A percentile compares a stretch with the other conserved stretches of the same genome.
These are phyloP conservation scores for Stagonosporopsis chrysanthemi DNA, from an alignment of 2,329 filamentous ascomycete species.

Conservation along the genomic window DNA sequence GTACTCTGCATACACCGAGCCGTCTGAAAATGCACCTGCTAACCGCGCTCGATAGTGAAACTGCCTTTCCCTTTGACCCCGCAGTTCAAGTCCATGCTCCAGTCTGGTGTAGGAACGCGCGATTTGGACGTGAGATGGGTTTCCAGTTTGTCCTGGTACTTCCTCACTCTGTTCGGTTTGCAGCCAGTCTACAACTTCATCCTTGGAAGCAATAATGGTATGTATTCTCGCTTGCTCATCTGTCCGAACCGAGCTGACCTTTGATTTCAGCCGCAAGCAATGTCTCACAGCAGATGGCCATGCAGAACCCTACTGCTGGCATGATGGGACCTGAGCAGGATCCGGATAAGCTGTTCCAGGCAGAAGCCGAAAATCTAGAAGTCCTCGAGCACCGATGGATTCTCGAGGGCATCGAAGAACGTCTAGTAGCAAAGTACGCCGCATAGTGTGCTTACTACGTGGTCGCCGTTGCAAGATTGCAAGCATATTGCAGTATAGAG, in stretches of 20 bases:
- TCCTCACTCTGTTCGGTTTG: slow-evolving; percentile 93
- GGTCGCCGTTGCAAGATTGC: slow-evolving; percentile 11
- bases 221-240: slow-evolving; percentile 44
- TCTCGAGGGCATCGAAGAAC: slow-evolving; percentile 84
- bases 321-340: slow-evolving; percentile 94
- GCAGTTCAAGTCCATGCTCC: slow-evolving; percentile 99
- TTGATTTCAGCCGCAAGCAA: slow-evolving; percentile 78
- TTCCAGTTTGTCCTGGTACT: slow-evolving; percentile 98
- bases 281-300: slow-evolving; percentile 83
- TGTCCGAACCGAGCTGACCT: slow-evolving; percentile 38
- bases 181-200: slow-evolving; percentile 98
- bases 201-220: slow-evolving; percentile 93
- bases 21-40: slow-evolving; percentile 15
- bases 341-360: slow-evolving; percentile 92
- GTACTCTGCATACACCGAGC: neutral
- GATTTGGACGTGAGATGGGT: slow-evolving; percentile 99
- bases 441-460: slow-evolving; percentile 26
- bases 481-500: slow-evolving; percentile 1
- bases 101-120: slow-evolving; percentile 92
- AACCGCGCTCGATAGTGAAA: slow-evolving; percentile 70
- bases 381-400: slow-evolving; percentile 95
- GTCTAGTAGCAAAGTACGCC: slow-evolving; percentile 67
- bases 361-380: slow-evolving; percentile 92
- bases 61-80: slow-evolving; percentile 96
- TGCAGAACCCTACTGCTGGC: slow-evolving; percentile 75